These are phyloP conservation scores for Botrytis porri DNA, from an alignment of 2,329 filamentous ascomycete species.

Conservation along the genomic window DNA sequence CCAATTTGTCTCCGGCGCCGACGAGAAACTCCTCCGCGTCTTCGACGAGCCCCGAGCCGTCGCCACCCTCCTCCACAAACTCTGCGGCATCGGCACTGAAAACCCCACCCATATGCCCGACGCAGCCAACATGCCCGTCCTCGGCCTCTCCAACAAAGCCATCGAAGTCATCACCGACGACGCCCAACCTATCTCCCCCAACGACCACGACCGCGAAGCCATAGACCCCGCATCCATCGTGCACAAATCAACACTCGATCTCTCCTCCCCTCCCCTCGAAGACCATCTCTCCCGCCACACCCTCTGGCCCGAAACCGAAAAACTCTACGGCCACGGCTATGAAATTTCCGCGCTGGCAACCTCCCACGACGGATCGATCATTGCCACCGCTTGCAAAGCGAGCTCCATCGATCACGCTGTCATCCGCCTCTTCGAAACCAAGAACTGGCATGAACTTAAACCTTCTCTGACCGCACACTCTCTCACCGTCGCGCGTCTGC, in stretches of 20 bases:
- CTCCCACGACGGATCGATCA: slow-evolving; percentile 67
- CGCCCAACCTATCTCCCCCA: slow-evolving; percentile 44
- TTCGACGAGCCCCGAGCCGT: slow-evolving; percentile 87
- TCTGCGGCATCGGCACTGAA: slow-evolving; percentile 57
- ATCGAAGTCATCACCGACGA: slow-evolving; percentile 59
- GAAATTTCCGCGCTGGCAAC: slow-evolving; percentile 87
- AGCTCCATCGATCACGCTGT: slow-evolving; percentile 93
- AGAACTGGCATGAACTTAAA: slow-evolving; percentile 80
- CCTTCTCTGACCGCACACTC: slow-evolving; percentile 82
- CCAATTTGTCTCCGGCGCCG: slow-evolving; percentile 89
- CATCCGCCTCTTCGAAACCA: slow-evolving; percentile 85
- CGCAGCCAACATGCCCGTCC: slow-evolving; percentile 88
- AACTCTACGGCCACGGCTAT: slow-evolving; percentile 96
- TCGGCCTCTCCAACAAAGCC: slow-evolving; percentile 95
- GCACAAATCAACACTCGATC: slow-evolving; percentile 60
- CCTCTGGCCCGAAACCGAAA: slow-evolving; percentile 93
- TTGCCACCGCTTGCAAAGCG: slow-evolving; percentile 91
- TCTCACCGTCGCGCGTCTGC: slow-evolving; percentile 77
- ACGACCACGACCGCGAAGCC: slow-evolving; percentile 51
- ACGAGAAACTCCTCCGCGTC: slow-evolving; percentile 96
- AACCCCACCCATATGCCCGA: slow-evolving; percentile 62
- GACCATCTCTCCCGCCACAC: slow-evolving; percentile 87
- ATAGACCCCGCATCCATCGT: slow-evolving; percentile 54
- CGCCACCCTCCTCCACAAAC: slow-evolving; percentile 65
- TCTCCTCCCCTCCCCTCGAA: slow-evolving; percentile 77